phyloP scores from a whole-genome alignment of 139 green algal species.

The Pycnococcus provasolii region DNA sequence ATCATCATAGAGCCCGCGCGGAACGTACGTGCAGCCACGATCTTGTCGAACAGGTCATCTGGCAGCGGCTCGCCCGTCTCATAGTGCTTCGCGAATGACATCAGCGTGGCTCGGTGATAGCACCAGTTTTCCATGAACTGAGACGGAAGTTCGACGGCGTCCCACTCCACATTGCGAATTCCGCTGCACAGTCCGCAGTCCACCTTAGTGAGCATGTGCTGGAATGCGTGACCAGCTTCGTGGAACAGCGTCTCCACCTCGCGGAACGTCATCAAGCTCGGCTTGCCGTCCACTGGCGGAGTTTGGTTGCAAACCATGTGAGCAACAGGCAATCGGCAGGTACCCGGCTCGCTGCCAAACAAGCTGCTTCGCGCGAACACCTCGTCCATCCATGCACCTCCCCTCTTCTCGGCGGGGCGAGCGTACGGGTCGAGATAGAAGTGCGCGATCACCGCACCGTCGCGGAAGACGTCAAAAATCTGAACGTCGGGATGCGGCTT shows the following conservation, averaged over 20 bases:
- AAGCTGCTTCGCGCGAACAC: slow-evolving; percentile 46
- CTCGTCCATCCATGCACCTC: slow-evolving; percentile 91
- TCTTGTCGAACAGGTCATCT: slow-evolving; percentile 74
- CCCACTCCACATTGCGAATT: slow-evolving; percentile 86
- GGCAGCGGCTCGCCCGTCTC: slow-evolving; percentile 72
- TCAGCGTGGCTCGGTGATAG: slow-evolving; percentile 61
- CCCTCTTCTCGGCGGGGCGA: slow-evolving; percentile 84
- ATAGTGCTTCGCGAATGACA: slow-evolving; percentile 79
- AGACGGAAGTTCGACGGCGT: slow-evolving; percentile 71
- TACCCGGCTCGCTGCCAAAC: slow-evolving; percentile 29
- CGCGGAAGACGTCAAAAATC: slow-evolving; percentile 58
- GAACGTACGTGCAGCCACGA: slow-evolving; percentile 49
- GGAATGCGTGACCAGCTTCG: slow-evolving; percentile 77
- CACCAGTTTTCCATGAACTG: slow-evolving; percentile 92
- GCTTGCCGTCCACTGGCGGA: slow-evolving; percentile 73
- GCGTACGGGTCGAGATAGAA: slow-evolving; percentile 93
- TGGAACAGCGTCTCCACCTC: slow-evolving; percentile 95
- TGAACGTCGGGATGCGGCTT: slow-evolving; percentile 82
- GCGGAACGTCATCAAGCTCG: slow-evolving; percentile 90
- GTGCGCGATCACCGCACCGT: slow-evolving; percentile 62
- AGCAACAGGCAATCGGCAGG: slow-evolving; percentile 75
- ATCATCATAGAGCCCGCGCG: slow-evolving; percentile 62
- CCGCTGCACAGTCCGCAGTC: slow-evolving; percentile 71
- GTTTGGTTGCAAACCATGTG: slow-evolving; percentile 97
- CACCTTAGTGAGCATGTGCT: slow-evolving; percentile 89